Evolutionary conservation across 2,329 filamentous ascomycete species (phyloP).

Genomic region (Aspergillus hiratsukae): DNA sequence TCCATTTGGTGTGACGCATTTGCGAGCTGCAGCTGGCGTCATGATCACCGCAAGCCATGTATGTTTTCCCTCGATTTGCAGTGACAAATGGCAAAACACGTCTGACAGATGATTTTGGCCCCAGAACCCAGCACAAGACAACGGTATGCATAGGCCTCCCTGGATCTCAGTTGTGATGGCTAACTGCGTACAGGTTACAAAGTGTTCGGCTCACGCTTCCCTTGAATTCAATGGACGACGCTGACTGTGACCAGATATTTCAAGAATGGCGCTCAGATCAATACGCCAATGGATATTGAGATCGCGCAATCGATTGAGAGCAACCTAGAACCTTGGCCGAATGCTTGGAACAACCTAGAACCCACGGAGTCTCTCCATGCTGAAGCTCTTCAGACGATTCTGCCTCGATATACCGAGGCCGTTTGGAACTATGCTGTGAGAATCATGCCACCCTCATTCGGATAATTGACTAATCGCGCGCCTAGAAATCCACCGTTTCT

Average conservation of each 20-base stretch:
- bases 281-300: slow-evolving; percentile 56
- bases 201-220: slow-evolving; percentile 38
- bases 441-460: neutral
- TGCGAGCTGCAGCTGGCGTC: slow-evolving; percentile 54
- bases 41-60: slow-evolving; percentile 64
- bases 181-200: slow-evolving; percentile 50
- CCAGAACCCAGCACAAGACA: slow-evolving; percentile 58
- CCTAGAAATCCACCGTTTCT: slow-evolving; percentile 30
- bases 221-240: slow-evolving; percentile 1
- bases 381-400: slow-evolving; percentile 24
- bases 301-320: slow-evolving; percentile 55
- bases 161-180: neutral
- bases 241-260: slow-evolving; percentile 47
- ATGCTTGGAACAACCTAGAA: slow-evolving; percentile 46
- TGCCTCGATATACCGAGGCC: slow-evolving; percentile 25
- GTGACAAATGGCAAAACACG: neutral
- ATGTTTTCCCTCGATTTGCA: slow-evolving; percentile 14
- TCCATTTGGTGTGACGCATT: slow-evolving; percentile 54
- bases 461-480: slow-evolving; percentile 10
- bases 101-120: neutral
- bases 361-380: slow-evolving; percentile 28
- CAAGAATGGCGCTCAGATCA: slow-evolving; percentile 62
- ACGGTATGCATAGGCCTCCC: slow-evolving; percentile 38
- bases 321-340: slow-evolving; percentile 49
- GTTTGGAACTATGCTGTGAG: slow-evolving; percentile 32